These are phyloP conservation scores for Cyberlindnera veronae DNA, from an alignment of 805 yeast genomes.

Conservation along the genomic window DNA sequence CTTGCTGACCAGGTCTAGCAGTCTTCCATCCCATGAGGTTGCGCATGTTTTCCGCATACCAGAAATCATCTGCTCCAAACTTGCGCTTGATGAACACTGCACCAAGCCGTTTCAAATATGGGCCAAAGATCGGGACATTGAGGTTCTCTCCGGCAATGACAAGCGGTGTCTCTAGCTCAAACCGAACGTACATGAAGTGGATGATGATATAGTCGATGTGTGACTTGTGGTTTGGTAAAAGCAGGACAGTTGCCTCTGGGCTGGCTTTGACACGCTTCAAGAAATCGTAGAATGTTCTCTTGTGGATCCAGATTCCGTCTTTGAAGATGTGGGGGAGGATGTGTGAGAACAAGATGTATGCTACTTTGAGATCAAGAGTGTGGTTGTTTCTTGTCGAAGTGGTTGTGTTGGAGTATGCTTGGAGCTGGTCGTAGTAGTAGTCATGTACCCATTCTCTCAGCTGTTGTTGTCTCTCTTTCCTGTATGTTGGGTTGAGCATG, in stretches of 20 bases:
- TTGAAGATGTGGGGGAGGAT: conserved; percentile 20
- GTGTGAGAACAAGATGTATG: conserved; percentile 16
- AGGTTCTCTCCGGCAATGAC: conserved; percentile 26
- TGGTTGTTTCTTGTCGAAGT: conserved; percentile 16
- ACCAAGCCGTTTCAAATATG: conserved; percentile 16
- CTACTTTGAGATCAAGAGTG: conserved; percentile 9
- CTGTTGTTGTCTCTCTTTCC: conserved; percentile 7
- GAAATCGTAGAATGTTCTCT: conserved; percentile 11
- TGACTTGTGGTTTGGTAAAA: conserved; percentile 23
- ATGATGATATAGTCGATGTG: conserved; percentile 26
- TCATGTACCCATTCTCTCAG: conserved; percentile 16
- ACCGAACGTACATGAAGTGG: conserved; percentile 18
- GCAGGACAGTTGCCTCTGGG: conserved; percentile 5
- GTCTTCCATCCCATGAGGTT: conserved; percentile 12
- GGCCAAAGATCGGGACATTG: conserved; percentile 24
- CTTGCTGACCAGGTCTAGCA: conserved; percentile 6
- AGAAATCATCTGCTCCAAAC: conserved; percentile 18
- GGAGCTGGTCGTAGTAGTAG: conserved; percentile 14
- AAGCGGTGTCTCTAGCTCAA: conserved; percentile 19
- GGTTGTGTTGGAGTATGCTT: conserved; percentile 11
- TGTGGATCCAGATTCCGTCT: conserved; percentile 25
- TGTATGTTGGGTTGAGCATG: conserved; percentile 2
- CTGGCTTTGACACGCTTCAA: conserved; percentile 5
- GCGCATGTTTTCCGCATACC: conserved; percentile 15
- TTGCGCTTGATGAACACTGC: conserved; percentile 23